Conservation (phyloP, 352 stramenopile genomes). For the Pythium brachiatum region DNA sequence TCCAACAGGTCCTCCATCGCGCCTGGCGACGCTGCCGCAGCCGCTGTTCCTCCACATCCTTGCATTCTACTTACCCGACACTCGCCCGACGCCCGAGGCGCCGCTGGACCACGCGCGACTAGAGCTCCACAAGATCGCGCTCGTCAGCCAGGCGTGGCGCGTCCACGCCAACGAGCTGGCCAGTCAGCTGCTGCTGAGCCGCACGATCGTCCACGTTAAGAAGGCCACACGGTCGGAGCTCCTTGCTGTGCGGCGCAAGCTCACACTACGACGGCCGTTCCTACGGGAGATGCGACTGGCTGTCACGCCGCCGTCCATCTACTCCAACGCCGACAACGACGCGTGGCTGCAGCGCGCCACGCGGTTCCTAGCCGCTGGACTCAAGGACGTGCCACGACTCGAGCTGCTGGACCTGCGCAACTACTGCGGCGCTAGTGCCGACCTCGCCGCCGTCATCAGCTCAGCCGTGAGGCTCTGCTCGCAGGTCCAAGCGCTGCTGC, state of each 20-base stretch:
- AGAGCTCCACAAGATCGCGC: background rate
- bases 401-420: conserved; percentile 12
- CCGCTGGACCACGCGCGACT: background rate
- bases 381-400: background rate
- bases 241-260: background rate
- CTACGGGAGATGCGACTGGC: conserved; percentile 5
- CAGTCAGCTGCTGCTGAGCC: conserved; percentile 2
- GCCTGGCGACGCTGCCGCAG: conserved; percentile 3
- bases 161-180: conserved; percentile 6
- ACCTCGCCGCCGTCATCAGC: background rate
- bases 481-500: conserved; percentile 3
- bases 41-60: conserved; percentile 3
- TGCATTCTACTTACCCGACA: background rate
- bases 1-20: background rate
- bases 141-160: conserved; percentile 4
- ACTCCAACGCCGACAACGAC: background rate
- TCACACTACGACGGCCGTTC: conserved; percentile 7
- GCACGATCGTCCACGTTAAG: conserved; percentile 6
- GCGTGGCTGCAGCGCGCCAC: conserved; percentile 5
- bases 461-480: background rate
- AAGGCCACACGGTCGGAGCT: conserved; percentile 3
- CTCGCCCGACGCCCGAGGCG: conserved; percentile 1
- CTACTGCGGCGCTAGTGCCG: conserved; percentile 1
- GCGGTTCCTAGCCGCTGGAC: conserved; percentile 1
- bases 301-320: conserved; percentile 5